These are phyloP conservation scores for Isabelozyma gotoi DNA, from an alignment of 805 yeast genomes.

Conservation along the genomic window DNA sequence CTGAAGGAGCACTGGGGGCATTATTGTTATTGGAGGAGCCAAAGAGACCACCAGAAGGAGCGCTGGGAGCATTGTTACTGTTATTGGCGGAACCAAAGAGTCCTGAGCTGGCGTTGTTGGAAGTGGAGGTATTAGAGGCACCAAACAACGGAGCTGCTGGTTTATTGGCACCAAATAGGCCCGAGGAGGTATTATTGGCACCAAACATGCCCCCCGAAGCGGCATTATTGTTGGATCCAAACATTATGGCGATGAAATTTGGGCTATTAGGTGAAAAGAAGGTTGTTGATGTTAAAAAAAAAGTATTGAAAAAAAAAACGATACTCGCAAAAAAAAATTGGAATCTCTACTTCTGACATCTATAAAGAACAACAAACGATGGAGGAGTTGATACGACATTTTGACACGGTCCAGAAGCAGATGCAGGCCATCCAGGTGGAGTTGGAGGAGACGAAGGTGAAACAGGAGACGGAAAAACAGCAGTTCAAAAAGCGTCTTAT, in stretches of 20 bases:
- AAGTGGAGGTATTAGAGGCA: slow-evolving; percentile 3
- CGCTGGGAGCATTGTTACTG: neutral
- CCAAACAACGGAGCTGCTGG: slow-evolving; percentile 16
- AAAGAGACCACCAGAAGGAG: slow-evolving; percentile 18
- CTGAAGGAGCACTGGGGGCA: neutral
- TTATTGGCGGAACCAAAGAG: slow-evolving; percentile 3
- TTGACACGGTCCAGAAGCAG: neutral
- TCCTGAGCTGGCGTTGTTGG: slow-evolving; percentile 3
- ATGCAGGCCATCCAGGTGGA: neutral
- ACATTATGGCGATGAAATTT: slow-evolving; percentile 7
- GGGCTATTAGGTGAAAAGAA: neutral
- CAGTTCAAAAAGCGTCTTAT: neutral
- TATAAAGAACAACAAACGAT: neutral
- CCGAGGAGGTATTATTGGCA: slow-evolving; percentile 5
- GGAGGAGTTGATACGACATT: neutral
- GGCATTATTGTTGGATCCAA: slow-evolving; percentile 10
- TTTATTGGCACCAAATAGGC: slow-evolving; percentile 9
- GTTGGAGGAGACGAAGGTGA: neutral
- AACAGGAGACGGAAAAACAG: neutral
- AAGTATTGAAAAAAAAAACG: neutral
- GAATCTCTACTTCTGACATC: too few species aligned
- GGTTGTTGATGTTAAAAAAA: neutral
- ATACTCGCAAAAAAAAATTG: neutral
- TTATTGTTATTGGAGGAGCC: slow-evolving; percentile 7
- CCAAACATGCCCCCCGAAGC: slow-evolving; percentile 13